Base-by-base conservation (phyloP, 306 rosid genomes). In the Vigna angularis region DNA sequence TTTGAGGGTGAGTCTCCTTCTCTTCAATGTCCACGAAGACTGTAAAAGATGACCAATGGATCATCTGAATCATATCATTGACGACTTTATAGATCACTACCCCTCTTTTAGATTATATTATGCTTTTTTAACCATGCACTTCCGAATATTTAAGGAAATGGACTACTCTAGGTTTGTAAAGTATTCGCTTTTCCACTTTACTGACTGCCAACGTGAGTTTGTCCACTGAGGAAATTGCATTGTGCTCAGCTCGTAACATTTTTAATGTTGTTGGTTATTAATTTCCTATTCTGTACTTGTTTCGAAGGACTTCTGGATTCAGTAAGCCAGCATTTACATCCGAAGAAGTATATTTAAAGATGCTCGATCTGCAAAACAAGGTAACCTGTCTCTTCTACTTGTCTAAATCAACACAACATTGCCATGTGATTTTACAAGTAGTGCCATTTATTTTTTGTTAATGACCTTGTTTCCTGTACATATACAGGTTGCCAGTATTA, bases 291-390 rank as follows among this genome's bases (percentile, higher is more conserved):
- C 58, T 58, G 10, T 78, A 76, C 73, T 79, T 30, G 65, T 77
- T 57, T 47, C 73, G 68, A 82, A 95, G 99, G 88, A 85, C 69
- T 77, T 75, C 94, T 74, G 91, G 73, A 62, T 88, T 87, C 84
- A 89, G 85, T 80, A 74, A 83, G 20, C 96, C 97, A 32, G 93
- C 81, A 38, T 95, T 91, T 85, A 90, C 97, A 42, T 95, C 99
- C 22, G 93, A 91, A 72, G 99, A 95, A 63, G 93, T 92, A 66
- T 83, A 83, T 61, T 38, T 69, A 48, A 90, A 93, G 90, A 75
- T 80, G 83, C 81, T 88, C 57, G 77, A 79, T 81, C 82, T 93
- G 81, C 96, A 91, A 88, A 93, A 82, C 66, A 72, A 93, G 99
- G 99, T 95, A 91, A 6, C 64, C 13, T 6, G 12, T 62, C 72